Conservation (phyloP, 2,329 filamentous ascomycete genomes). For the Teratosphaeriaceae sp. region DNA sequence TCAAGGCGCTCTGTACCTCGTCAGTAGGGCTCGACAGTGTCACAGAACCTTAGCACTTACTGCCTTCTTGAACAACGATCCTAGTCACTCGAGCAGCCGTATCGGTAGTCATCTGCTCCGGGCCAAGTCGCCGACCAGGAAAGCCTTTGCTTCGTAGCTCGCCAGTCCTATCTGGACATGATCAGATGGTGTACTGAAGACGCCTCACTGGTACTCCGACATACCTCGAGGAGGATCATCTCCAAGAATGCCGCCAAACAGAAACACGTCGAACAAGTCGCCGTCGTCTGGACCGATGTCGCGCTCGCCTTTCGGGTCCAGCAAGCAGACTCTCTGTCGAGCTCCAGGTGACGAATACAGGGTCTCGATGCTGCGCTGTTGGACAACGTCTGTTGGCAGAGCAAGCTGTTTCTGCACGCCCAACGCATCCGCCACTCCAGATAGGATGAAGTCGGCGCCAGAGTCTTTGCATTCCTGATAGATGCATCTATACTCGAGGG, state of each 20-base stretch:
- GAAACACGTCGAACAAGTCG: constrained; percentile 76
- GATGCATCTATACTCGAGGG: constrained; percentile 85
- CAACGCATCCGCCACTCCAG: constrained; percentile 37
- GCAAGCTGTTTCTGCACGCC: constrained; percentile 9
- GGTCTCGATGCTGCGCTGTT: constrained; percentile 62
- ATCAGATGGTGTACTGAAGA: constrained; percentile 4
- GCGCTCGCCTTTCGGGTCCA: constrained; percentile 76
- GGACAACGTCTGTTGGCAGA: constrained; percentile 9
- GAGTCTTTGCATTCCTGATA: constrained; percentile 67
- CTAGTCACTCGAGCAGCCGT: constrained; percentile 92
- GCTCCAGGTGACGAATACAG: constrained; percentile 57
- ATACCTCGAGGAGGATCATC: constrained; percentile 89
- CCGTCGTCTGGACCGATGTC: constrained; percentile 82
- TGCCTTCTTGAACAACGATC: constrained; percentile 76
- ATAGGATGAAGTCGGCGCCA: constrained; percentile 43
- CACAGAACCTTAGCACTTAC: constrained; percentile 44
- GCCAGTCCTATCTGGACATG: constrained; percentile 72
- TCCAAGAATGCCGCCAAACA: constrained; percentile 94
- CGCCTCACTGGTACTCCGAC: too few species aligned
- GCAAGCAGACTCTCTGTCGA: constrained; percentile 74
- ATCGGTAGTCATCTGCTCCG: constrained; percentile 97
- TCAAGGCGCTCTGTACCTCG: constrained; percentile 60
- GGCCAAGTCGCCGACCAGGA: constrained; percentile 75
- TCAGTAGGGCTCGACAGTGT: neutral
- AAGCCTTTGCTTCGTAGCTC: constrained; percentile 94